Base-by-base conservation (phyloP, 805 yeast species). In the Yamadazyma kitorensis region DNA sequence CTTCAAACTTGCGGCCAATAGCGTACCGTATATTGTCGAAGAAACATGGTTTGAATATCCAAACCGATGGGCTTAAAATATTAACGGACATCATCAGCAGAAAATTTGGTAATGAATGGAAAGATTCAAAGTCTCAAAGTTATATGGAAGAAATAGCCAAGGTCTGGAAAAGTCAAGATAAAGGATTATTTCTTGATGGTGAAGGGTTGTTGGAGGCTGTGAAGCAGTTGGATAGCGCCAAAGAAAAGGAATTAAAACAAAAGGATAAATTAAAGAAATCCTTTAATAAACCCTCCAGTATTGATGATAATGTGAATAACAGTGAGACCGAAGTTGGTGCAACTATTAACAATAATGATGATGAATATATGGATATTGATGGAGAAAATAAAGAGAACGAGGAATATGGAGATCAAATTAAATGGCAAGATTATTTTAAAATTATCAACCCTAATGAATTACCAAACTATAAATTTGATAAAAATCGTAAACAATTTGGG, bases 1-100 rank as follows among this genome's bases (percentile, higher is more conserved):
- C 96, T 0, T 76, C 91, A 0, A 85, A 85, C 50, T 64, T 93
- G 27, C 74, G 98, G 28, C 98, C 98, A 1, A 63, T 91, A 31
- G 97, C 97, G 0, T 93, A 89, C 56, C 68, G 98, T 25, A 76
- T 91, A 2, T 59, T 93, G 6, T 86, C 98, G 4, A 91, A 88
- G 59, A 93, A 91, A 53, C 91, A 87, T 54, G 96, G 97, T 0
- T 72, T 93, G 18, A 88, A 88, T 55, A 75, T 93, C 43, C 87
- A 91, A 50, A 80, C 96, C 0, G 81, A 84, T 43, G 98, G 96
- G 0, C 64, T 93, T 11, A 74, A 70, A 27, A 72, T 74, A 1
- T 61, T 93, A 20, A 85, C 96, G 1, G 79, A 78, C n/a, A 73
- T 77, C 34, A 68, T 93, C 17, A 93, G 97, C 2, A 69, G 68